phyloP scores from a whole-genome alignment of 306 rosid genomes.

The Cucurbita argyrosperma region DNA sequence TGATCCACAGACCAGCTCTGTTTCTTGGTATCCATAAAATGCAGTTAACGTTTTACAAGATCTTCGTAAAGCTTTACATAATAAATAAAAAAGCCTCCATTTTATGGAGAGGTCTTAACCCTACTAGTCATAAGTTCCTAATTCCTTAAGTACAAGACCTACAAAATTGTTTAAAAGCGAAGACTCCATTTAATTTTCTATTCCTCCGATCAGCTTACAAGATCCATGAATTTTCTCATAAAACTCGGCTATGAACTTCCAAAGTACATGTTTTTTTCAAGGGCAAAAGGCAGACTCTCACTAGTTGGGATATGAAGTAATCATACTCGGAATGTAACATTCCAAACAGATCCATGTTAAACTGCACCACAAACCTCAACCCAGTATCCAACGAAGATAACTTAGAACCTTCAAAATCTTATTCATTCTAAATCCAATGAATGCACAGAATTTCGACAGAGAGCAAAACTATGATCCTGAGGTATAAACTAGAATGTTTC shows the following conservation, averaged over 20 bases:
- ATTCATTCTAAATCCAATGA: not conserved
- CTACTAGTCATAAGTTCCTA: not conserved
- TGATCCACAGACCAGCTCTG: not conserved
- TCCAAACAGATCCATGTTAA: not conserved
- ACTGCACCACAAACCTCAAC: constrained; percentile 1
- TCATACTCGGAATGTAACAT: not conserved
- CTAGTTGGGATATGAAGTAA: not conserved
- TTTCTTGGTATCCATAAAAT: not conserved
- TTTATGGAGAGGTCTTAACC: not conserved
- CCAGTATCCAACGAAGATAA: not conserved
- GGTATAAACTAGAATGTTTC: not conserved
- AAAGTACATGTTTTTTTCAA: constrained; percentile 5
- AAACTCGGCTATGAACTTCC: not conserved
- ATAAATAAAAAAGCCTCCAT: not conserved
- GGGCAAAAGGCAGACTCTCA: constrained; percentile 1
- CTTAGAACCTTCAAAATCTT: not conserved
- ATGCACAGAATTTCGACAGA: not conserved
- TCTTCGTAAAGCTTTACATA: not conserved
- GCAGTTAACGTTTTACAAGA: not conserved
- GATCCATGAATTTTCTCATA: not conserved
- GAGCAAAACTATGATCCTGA: not conserved
- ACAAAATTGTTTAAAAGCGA: not conserved
- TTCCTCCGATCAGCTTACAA: not conserved
- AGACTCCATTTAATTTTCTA: not conserved
- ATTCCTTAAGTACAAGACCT: not conserved